Percentiles rank a stretch among this genome's conserved stretches.
phyloP scores from a whole-genome alignment of 139 green algal genomes.

The Coelastrella sp. region DNA sequence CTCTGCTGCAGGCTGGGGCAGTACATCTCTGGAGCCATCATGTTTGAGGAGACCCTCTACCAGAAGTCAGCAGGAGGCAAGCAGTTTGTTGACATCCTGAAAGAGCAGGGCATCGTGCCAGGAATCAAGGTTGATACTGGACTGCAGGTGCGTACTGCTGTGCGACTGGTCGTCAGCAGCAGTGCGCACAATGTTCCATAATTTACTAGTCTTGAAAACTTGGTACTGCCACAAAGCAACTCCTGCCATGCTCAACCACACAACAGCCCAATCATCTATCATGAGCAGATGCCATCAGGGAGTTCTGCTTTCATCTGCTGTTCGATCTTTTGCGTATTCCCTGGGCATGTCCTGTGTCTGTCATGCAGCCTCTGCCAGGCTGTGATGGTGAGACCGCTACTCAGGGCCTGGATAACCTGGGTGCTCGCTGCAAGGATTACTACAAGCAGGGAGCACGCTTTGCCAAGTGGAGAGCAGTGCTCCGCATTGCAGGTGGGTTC shows the following conservation, averaged over 20 bases:
- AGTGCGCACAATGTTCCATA: background rate
- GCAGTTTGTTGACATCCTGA: conserved; percentile 92
- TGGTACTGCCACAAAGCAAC: no score
- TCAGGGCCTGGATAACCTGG: conserved; percentile 66
- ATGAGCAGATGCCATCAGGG: background rate
- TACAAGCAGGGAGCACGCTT: conserved; percentile 88
- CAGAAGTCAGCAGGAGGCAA: conserved; percentile 83
- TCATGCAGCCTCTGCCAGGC: conserved; percentile 75
- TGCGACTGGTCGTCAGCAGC: background rate
- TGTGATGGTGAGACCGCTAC: conserved; percentile 92
- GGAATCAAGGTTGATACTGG: conserved; percentile 96
- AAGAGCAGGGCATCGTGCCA: conserved; percentile 82
- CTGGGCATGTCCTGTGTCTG: background rate
- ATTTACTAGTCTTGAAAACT: no score
- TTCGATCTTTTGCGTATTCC: background rate
- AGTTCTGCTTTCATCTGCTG: background rate
- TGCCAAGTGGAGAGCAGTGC: conserved; percentile 93
- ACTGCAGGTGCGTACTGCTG: conserved; percentile 62
- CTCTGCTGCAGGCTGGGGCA: conserved; percentile 82
- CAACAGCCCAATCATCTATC: background rate
- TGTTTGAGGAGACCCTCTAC: conserved; percentile 99
- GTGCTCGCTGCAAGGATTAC: conserved; percentile 50
- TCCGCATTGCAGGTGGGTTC: conserved; percentile 79
- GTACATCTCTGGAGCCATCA: conserved; percentile 92
- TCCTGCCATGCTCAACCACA: no score